A percentile compares a stretch with the other conserved stretches of the same genome.
phyloP scores from a whole-genome alignment of 164 flowering plant species.

The Litsea cubeba region DNA sequence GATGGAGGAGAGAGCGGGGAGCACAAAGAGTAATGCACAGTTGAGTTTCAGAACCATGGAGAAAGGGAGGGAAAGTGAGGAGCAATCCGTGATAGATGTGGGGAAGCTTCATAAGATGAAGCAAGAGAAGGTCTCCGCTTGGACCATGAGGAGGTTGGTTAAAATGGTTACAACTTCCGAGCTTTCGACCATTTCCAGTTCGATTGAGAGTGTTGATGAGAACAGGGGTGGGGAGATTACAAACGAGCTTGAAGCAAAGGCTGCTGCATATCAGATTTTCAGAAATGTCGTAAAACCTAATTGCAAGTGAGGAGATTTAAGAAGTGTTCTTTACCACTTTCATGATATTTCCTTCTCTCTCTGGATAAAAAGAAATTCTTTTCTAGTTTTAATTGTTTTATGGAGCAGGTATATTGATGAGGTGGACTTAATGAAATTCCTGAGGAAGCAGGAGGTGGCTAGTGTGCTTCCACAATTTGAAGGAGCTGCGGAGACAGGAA shows the following conservation, averaged over 20 bases:
- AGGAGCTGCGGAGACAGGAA: conserved; percentile 61
- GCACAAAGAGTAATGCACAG: conserved; percentile 26
- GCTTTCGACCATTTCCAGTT: conserved; percentile 46
- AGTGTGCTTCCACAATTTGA: conserved; percentile 56
- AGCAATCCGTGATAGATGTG: conserved; percentile 56
- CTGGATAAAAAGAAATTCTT: background rate
- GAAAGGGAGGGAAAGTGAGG: conserved; percentile 32
- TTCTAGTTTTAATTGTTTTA: conserved; percentile 1
- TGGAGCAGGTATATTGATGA: conserved; percentile 60
- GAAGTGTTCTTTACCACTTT: background rate
- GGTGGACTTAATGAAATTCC: conserved; percentile 68
- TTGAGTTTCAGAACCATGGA: conserved; percentile 39
- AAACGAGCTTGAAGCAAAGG: conserved; percentile 72
- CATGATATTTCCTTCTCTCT: background rate
- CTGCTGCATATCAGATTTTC: conserved; percentile 61
- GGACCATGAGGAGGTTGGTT: conserved; percentile 71
- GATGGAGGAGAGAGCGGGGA: conserved; percentile 27
- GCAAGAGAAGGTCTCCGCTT: conserved; percentile 69
- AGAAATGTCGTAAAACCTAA: conserved; percentile 69
- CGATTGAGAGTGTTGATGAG: conserved; percentile 33
- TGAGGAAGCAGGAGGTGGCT: conserved; percentile 58
- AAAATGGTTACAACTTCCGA: conserved; percentile 43
- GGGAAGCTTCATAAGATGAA: conserved; percentile 58
- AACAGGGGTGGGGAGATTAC: conserved; percentile 55
- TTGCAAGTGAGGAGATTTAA: conserved; percentile 46